phyloP scores from a whole-genome alignment of 768 basidiomycete species.

The Gautieria morchelliformis region DNA sequence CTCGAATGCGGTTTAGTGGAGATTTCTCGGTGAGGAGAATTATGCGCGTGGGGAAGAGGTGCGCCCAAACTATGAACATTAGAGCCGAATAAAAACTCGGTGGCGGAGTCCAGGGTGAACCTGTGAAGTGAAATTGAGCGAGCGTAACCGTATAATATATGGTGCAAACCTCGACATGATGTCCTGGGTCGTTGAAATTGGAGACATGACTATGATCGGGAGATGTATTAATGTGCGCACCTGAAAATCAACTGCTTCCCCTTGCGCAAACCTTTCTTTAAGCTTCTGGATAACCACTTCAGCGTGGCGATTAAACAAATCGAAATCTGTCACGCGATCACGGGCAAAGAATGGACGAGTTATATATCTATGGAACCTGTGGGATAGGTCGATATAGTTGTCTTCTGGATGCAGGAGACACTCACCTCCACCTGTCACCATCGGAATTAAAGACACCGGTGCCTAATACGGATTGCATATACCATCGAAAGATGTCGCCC shows the following conservation, averaged over 20 bases:
- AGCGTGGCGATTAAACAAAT: constrained; percentile 49
- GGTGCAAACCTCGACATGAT: constrained; percentile 1
- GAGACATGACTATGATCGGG: neutral
- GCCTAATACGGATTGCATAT: constrained; percentile 23
- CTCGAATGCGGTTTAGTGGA: neutral
- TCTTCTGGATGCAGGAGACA: neutral
- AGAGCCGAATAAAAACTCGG: constrained; percentile 55
- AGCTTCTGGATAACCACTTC: constrained; percentile 35
- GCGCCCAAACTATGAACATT: constrained; percentile 45
- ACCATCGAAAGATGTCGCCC: constrained; percentile 24
- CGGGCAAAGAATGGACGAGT: constrained; percentile 56
- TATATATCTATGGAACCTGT: constrained; percentile 53
- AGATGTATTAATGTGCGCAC: constrained; percentile 16
- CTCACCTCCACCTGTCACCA: constrained; percentile 31
- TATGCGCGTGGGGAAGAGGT: constrained; percentile 43
- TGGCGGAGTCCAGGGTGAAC: constrained; percentile 59
- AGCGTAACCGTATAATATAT: neutral
- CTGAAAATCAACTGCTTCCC: constrained; percentile 52
- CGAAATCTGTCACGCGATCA: constrained; percentile 50
- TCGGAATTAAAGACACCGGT: constrained; percentile 35
- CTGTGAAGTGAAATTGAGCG: constrained; percentile 45
- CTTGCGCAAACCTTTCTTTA: constrained; percentile 38
- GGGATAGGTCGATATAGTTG: neutral
- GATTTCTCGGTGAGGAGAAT: constrained; percentile 10
- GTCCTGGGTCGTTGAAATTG: neutral